Evolutionary conservation across 1,284 basidiomycete species (phyloP).

Genomic region (Exobasidium cylindrosporum): DNA sequence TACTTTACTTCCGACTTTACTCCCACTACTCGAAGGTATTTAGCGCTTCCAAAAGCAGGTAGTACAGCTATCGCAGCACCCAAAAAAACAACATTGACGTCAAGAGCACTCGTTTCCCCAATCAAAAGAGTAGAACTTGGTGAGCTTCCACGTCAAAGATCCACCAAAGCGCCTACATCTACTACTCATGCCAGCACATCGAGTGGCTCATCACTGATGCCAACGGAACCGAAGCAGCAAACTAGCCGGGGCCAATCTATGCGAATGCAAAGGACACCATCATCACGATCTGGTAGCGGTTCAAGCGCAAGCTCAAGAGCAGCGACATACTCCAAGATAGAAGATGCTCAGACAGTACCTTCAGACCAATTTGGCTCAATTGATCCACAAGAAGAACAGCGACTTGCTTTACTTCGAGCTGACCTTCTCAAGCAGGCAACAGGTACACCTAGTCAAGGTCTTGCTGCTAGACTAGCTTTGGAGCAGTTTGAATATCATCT

Average conservation of each 20-base stretch:
- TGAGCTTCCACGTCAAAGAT: neutral
- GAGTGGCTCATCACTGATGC: neutral
- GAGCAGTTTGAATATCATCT: conserved; percentile 3
- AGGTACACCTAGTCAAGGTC: neutral
- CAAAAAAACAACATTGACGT: neutral
- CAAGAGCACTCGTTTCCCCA: neutral
- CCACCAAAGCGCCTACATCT: neutral
- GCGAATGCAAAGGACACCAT: neutral
- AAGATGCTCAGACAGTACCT: neutral
- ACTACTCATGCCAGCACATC: neutral
- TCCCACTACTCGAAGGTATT: conserved; percentile 57
- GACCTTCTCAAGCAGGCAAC: neutral
- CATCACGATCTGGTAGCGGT: neutral
- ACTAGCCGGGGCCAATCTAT: neutral
- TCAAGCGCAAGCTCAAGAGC: neutral
- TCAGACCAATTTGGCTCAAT: neutral
- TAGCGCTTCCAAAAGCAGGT: conserved; percentile 48
- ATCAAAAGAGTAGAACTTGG: conserved; percentile 3
- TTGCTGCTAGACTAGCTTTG: conserved; percentile 2
- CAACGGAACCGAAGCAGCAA: neutral
- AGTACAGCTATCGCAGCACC: neutral
- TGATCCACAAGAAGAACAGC: neutral
- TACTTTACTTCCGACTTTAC: conserved; percentile 58
- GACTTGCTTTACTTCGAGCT: neutral
- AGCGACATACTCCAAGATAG: neutral